Evolutionary conservation across 257 asterid species (phyloP), one percentile per base, ranked within the genome.

Genomic region (Salvia hispanica): DNA sequence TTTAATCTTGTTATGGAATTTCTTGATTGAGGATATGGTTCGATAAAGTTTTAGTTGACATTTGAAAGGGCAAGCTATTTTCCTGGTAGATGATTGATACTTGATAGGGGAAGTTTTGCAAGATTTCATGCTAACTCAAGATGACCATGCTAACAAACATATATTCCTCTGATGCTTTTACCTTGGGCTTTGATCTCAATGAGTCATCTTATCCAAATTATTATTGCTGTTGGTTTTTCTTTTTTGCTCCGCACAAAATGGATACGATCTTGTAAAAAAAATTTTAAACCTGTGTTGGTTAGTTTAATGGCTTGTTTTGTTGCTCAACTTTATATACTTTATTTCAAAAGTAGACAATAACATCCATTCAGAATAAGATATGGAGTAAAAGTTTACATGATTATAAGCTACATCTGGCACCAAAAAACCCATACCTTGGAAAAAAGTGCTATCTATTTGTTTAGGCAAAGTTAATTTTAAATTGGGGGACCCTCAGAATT

Each of bases 21-120:
- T 57, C 68, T 57, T 71, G 66, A 71, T 71, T 43, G 66, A 21
- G 62, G 79, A 63, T 78, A 65, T 51, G 77, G 79, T 47, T 71
- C 65, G 33, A 66, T 57, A 36, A 59, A 28, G 71, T 40, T 68
- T 47, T 42, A 55, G 34, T 12, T 55, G 15, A 18, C 57, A 50
- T 58, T 47, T 60, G 71, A 71, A 71, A 58, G 76, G 73, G 76
- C 61, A 74, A 59, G 33, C 13, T 51, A 33, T 50, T 33, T 28
- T 54, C 73, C 62, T 34, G 44, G 11, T 59, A 44, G 71, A 68
- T 56, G 53, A 48, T 54, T 70, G 69, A 50, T 33, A 56, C 42
- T 48, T 48, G 55, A 50, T 50, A 50, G 13, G 42, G 68, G 18
- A 63, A 59, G 51, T 62, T 77, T 14, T 57, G 66, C 63, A 56